Base-by-base conservation (phyloP, 2,329 filamentous ascomycete genomes). In the Pestalotiopsis sp. region DNA sequence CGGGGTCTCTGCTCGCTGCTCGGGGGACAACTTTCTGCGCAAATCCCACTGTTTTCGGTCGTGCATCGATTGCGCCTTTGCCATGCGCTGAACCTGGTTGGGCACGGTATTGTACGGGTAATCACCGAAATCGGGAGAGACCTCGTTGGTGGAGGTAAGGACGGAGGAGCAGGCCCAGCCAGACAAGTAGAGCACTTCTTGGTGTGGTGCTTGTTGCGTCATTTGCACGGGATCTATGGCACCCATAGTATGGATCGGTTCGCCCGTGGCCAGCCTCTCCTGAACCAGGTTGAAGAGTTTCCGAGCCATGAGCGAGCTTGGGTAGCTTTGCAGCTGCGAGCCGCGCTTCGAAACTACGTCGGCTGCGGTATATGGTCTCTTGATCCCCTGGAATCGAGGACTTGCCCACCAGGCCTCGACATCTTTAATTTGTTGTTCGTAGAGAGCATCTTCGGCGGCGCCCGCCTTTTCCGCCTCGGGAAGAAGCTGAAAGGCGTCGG, bases 41-140 rank as follows among this genome's bases (percentile, higher is more conserved):
- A 89, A 84, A 79, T 98, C 94, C 91, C 93, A 98, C 77, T 98
- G 93, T 81, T 97, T 97, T 73, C 96, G 91, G 81, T 99, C 96
- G 80, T 99, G 96, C 85, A 98, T 91, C 73, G 94, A 94, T 81
- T 99, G 96, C 4, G 96, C 96, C 83, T 98, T 98, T 83, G 97
- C 94, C 65, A 99, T 84, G 72, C 96, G 90, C 83, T 99, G 94
- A 4, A 99, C 96, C 80, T 98, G 96, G 82, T 98, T 98, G 9
- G 96, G 96, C 4, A 99, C 96, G 0, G 96, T 99, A 79, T 98
- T 98, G 84, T 99, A 99, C 0, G 96, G 96, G 80, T 99, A 99
- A 82, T 99, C 96, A 76, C 96, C 96, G 83, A 98, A 97, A 80
- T 99, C 96, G 58, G 96, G 93, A 0, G 94, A 98, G 36, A 99